Percentiles rank a stretch among this genome's conserved stretches.
Evolutionary conservation across 805 yeast genomes (phyloP).

Genomic region (Kluyveromyces nonfermentans): DNA sequence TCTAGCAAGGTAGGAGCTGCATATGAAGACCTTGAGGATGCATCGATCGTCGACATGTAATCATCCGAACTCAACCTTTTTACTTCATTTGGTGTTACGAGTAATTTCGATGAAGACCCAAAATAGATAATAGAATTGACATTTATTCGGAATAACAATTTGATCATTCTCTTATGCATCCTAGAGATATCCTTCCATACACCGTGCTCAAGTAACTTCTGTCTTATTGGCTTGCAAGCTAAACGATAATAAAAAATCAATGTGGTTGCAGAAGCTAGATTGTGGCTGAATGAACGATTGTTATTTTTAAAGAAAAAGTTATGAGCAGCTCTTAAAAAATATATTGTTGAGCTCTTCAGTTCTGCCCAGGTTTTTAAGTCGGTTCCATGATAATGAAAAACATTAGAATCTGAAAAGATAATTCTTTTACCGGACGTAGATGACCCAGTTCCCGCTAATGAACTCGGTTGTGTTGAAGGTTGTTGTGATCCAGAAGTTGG

Average conservation of each 20-base stretch:
- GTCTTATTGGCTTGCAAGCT: slow-evolving; percentile 44
- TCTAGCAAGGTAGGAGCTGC: neutral
- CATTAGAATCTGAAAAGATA: slow-evolving; percentile 27
- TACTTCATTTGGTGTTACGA: neutral
- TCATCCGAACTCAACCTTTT: neutral
- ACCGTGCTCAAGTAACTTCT: slow-evolving; percentile 40
- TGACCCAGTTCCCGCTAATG: neutral
- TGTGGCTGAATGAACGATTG: slow-evolving; percentile 43
- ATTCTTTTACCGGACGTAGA: slow-evolving; percentile 6
- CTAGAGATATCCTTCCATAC: slow-evolving; percentile 39
- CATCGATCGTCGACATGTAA: neutral
- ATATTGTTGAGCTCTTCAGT: slow-evolving; percentile 38
- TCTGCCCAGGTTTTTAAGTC: slow-evolving; percentile 57
- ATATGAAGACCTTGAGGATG: slow-evolving; percentile 2
- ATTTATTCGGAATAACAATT: slow-evolving; percentile 51
- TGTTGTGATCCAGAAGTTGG: neutral
- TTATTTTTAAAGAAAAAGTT: slow-evolving; percentile 44
- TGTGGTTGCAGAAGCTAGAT: slow-evolving; percentile 45
- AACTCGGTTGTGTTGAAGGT: neutral
- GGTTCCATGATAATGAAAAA: slow-evolving; percentile 50
- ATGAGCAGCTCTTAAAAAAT: slow-evolving; percentile 38
- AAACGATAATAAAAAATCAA: slow-evolving; percentile 44
- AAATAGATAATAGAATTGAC: slow-evolving; percentile 58
- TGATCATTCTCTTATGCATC: slow-evolving; percentile 42
- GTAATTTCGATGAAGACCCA: slow-evolving; percentile 15